Base-by-base conservation (phyloP, 139 green algal genomes). In the Coelastrella sp. region DNA sequence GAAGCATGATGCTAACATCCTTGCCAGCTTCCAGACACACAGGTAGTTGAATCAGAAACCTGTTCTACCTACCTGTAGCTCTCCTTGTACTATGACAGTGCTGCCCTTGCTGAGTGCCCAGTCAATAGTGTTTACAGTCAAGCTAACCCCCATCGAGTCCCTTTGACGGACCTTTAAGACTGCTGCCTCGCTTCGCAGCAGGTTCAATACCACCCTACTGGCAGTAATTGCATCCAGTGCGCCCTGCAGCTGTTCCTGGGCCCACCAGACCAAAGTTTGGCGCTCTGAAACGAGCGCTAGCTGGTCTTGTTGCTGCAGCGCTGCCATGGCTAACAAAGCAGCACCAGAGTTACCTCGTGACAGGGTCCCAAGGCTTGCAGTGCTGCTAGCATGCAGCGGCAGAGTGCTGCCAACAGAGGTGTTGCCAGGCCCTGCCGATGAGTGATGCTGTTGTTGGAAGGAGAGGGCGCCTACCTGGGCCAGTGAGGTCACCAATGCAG, bases 71-170 rank as follows among this genome's bases (percentile, higher is more conserved):
- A 85, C 79, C 79, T 85, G 79, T 64, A 85, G 79, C 45, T 85
- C 64, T 23, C 79, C 64, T 35, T 85, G 79, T 45, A 85, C 79
- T 23, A 85, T 78, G 11, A 67, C 69, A 51, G 45, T 79, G 48
- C 19, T 78, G 45, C 81, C 81, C 40, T 87, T 85, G 53, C 81
- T 53, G n/a, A 90, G 66, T 27, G 81, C 81, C 86, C 86, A 90
- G 67, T 83, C 60, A 81, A 90, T 86, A 5, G 66, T 41, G 23
- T 79, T 59, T 40, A 88, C 74, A 6, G 75, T 66, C 25, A 88
- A 34, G 11, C 41, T 45, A 34, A 90, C 81, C 2, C 53, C 67
- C 41, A 83, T 85, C 19, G 66, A 41, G 27, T 85, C 41, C 25
- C 75, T 75, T 63, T 83, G 86, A 37, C 59, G 59, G 62, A 80